Evolutionary conservation across 2,329 filamentous ascomycete species (phyloP).

Genomic region (Ceratocystis cacaofunesta): DNA sequence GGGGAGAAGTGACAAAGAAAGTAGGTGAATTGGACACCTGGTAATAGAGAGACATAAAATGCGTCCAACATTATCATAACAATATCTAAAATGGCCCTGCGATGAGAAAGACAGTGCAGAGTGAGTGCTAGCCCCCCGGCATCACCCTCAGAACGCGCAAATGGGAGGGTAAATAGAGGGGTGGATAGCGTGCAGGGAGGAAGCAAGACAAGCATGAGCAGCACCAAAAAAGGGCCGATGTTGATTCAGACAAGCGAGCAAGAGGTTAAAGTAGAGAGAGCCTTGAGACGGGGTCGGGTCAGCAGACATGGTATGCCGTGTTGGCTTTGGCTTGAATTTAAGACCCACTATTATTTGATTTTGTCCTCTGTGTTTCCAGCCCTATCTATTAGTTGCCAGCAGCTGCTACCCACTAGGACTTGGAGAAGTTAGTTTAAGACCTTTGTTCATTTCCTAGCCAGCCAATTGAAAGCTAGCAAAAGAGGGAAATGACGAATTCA

Average conservation of each 20-base stretch:
- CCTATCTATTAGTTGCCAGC: neutral
- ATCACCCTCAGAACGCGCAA: neutral
- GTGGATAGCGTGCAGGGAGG: neutral
- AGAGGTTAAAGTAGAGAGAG: neutral
- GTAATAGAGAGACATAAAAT: neutral
- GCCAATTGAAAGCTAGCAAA: neutral
- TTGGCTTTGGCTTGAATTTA: neutral
- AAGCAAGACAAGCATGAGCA: conserved; percentile 1
- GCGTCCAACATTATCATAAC: neutral
- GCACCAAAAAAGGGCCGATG: conserved; percentile 2
- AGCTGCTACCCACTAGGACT: neutral
- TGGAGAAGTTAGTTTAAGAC: neutral
- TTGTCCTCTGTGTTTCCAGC: neutral
- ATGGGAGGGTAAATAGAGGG: neutral
- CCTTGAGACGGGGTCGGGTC: neutral
- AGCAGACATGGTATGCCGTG: neutral
- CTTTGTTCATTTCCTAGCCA: neutral
- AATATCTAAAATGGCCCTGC: neutral
- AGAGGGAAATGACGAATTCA: neutral
- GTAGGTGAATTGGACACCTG: neutral
- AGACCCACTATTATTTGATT: neutral
- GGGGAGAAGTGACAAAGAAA: neutral
- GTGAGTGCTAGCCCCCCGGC: neutral
- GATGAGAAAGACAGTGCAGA: neutral
- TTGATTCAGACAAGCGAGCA: conserved; percentile 2